A percentile compares a stretch with the other conserved stretches of the same genome.
phyloP scores from a whole-genome alignment of 345 rosid species.

The Geranium brycei region DNA sequence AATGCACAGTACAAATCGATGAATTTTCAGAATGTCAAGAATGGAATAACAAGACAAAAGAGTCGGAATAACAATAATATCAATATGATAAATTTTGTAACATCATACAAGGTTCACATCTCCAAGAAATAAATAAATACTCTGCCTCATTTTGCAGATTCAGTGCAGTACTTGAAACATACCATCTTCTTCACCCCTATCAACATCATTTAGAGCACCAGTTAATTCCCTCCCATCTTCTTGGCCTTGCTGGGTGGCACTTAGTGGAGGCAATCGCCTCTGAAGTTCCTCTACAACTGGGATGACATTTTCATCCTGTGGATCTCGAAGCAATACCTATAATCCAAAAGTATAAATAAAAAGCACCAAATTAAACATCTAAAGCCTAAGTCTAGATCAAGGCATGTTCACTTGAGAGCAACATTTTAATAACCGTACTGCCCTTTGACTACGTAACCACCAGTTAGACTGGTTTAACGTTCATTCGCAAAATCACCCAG shows the following conservation, averaged over 20 bases:
- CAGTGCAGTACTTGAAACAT: conserved; percentile 4
- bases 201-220: conserved; percentile 43
- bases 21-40: conserved; percentile 4
- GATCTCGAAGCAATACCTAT: conserved; percentile 85
- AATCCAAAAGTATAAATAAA: background rate
- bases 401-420: too few species aligned
- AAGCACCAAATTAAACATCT: background rate
- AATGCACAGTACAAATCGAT: conserved; percentile 15
- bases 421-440: too few species aligned
- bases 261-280: conserved; percentile 48
- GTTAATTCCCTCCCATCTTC: conserved; percentile 35
- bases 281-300: conserved; percentile 89
- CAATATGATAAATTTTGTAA: too few species aligned
- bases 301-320: conserved; percentile 59
- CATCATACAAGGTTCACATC: too few species aligned
- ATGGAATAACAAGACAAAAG: background rate
- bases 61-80: background rate
- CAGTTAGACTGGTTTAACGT: too few species aligned
- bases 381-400: background rate
- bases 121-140: too few species aligned
- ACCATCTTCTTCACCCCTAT: conserved; percentile 88
- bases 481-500: too few species aligned
- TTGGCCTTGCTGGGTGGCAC: conserved; percentile 26
- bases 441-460: too few species aligned
- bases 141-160: background rate